Conservation (phyloP, 495 filamentous ascomycete genomes). For the Xylaria longipes region DNA sequence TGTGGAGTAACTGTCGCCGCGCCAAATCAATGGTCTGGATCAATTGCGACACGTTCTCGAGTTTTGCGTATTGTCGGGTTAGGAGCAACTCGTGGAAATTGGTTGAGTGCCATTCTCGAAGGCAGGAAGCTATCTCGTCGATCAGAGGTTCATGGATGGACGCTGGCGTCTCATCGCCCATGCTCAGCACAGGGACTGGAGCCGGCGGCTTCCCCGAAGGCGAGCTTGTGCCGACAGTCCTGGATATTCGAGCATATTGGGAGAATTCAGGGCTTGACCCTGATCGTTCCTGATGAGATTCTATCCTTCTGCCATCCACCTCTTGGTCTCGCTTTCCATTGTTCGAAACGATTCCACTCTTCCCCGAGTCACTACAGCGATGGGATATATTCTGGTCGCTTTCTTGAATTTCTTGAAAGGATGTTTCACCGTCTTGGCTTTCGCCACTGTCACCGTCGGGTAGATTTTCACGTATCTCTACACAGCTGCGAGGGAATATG, state of each 20-base stretch:
- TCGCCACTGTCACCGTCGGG: slow-evolving; percentile 64
- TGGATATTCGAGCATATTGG: neutral
- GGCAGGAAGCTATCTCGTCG: slow-evolving; percentile 94
- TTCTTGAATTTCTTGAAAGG: slow-evolving; percentile 31
- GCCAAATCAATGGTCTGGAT: slow-evolving; percentile 81
- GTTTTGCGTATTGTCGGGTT: slow-evolving; percentile 74
- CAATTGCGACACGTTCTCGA: slow-evolving; percentile 81
- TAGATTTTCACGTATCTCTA: slow-evolving; percentile 78
- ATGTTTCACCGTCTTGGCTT: slow-evolving; percentile 44
- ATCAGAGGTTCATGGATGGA: slow-evolving; percentile 89
- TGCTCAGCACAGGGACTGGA: slow-evolving; percentile 95
- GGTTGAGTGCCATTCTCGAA: slow-evolving; percentile 97
- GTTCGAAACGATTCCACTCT: slow-evolving; percentile 48
- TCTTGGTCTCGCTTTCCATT: slow-evolving; percentile 40
- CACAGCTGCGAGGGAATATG: slow-evolving; percentile 92
- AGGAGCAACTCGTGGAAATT: slow-evolving; percentile 95
- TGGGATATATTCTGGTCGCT: slow-evolving; percentile 37
- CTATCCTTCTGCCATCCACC: slow-evolving; percentile 14
- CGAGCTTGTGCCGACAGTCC: slow-evolving; percentile 16
- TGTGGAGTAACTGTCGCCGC: slow-evolving; percentile 87
- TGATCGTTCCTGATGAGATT: neutral
- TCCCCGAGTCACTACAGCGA: slow-evolving; percentile 52
- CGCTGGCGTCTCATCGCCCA: slow-evolving; percentile 93
- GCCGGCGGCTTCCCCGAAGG: slow-evolving; percentile 77
- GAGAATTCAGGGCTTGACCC: neutral